These are phyloP conservation scores for Naganishia friedmannii DNA, from an alignment of 768 basidiomycete species.

Conservation along the genomic window DNA sequence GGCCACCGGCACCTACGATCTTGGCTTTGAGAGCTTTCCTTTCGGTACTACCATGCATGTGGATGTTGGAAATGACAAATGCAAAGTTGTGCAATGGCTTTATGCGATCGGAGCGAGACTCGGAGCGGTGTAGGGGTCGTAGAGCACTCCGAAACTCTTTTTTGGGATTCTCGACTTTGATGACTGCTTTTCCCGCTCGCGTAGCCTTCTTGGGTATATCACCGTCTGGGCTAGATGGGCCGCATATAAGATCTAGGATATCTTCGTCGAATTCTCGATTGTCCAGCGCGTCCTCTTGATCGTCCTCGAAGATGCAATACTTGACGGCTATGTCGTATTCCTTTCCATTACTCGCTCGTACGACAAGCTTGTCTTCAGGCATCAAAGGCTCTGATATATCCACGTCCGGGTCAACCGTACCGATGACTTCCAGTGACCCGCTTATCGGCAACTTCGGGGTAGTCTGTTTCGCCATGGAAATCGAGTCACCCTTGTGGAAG, in stretches of 20 bases:
- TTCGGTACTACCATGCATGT: neutral
- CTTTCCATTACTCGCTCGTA: slow-evolving; percentile 7
- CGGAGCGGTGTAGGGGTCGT: neutral
- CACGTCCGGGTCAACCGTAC: neutral
- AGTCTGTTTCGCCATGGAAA: neutral
- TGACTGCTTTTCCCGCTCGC: neutral
- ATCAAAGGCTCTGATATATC: slow-evolving; percentile 14
- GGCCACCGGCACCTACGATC: slow-evolving; percentile 1
- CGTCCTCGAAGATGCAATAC: slow-evolving; percentile 9
- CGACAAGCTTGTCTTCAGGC: slow-evolving; percentile 7
- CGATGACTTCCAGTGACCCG: slow-evolving; percentile 7
- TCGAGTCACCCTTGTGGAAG: slow-evolving; percentile 6
- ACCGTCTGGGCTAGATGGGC: neutral
- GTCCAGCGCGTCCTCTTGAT: slow-evolving; percentile 12
- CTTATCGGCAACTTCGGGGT: neutral
- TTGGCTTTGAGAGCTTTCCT: neutral
- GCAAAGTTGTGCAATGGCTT: slow-evolving; percentile 12
- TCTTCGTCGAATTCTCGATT: neutral
- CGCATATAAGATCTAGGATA: neutral
- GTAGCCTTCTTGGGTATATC: neutral
- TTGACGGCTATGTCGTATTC: slow-evolving; percentile 8
- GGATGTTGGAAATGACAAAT: neutral
- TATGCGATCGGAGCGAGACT: neutral
- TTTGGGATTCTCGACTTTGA: neutral
- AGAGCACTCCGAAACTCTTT: neutral